These are phyloP conservation scores for Phytophthora colocasiae DNA, from an alignment of 352 stramenopile species.

Conservation along the genomic window DNA sequence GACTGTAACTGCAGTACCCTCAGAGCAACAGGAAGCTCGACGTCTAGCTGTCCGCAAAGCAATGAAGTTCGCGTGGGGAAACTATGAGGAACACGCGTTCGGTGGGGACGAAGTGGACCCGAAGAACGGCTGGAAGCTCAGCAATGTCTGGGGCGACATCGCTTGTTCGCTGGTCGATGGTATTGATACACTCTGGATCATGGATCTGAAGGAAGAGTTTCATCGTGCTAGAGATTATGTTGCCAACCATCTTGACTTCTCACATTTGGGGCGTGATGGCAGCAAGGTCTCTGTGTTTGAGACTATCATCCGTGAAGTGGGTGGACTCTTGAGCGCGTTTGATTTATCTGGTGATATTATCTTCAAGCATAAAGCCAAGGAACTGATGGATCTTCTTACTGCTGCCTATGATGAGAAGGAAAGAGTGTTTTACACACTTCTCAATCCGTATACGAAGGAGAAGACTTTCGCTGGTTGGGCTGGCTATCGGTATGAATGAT, in stretches of 20 bases:
- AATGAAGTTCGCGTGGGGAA: conserved; percentile 84
- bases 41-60: conserved; percentile 57
- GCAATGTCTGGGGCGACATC: conserved; percentile 92
- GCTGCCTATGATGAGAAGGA: conserved; percentile 90
- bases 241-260: conserved; percentile 79
- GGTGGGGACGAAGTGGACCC: conserved; percentile 96
- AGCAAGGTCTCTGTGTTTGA: conserved; percentile 96
- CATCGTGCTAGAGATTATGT: conserved; percentile 91
- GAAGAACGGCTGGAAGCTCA: conserved; percentile 54
- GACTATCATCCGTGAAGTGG: conserved; percentile 98
- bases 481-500: conserved; percentile 37
- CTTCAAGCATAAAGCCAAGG: conserved; percentile 93
- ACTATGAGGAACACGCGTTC: conserved; percentile 95
- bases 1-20: conserved; percentile 27
- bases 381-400: conserved; percentile 80
- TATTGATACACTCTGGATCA: conserved; percentile 98
- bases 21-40: conserved; percentile 48
- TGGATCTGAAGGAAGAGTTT: conserved; percentile 95
- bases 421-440: conserved; percentile 91
- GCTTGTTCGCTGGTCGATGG: conserved; percentile 94
- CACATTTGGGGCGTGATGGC: conserved; percentile 64
- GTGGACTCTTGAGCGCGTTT: conserved; percentile 96
- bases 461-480: conserved; percentile 52
- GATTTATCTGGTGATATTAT: conserved; percentile 86
- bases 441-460: conserved; percentile 87